These are phyloP conservation scores for Phytophthora brassicae DNA, from an alignment of 352 stramenopile species.

Conservation along the genomic window DNA sequence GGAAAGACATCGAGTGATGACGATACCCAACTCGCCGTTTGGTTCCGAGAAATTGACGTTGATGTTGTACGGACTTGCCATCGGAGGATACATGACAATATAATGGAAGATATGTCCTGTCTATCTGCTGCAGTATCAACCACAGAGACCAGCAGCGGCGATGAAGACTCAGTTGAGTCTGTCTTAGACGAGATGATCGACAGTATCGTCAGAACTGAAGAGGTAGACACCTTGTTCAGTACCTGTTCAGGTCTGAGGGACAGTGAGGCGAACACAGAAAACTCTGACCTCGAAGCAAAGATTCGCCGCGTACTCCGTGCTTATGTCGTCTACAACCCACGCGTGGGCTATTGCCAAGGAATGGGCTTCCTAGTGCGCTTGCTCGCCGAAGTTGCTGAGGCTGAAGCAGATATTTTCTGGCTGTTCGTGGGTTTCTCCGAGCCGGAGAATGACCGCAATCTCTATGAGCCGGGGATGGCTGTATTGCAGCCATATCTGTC, in stretches of 20 bases:
- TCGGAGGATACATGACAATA: conserved; percentile 49
- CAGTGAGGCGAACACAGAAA: conserved; percentile 1
- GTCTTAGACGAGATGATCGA: conserved; percentile 29
- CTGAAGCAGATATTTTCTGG: conserved; percentile 83
- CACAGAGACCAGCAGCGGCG: conserved; percentile 6
- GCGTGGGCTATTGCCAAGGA: conserved; percentile 86
- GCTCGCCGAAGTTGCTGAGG: conserved; percentile 61
- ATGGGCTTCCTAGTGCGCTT: conserved; percentile 85
- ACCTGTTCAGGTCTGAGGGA: neutral
- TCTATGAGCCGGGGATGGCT: conserved; percentile 77
- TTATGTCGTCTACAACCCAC: conserved; percentile 81
- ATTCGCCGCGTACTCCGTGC: conserved; percentile 78
- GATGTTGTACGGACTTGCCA: conserved; percentile 77
- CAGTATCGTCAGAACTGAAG: conserved; percentile 11
- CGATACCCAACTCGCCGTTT: conserved; percentile 53
- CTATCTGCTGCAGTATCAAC: neutral
- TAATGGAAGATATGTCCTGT: conserved; percentile 19
- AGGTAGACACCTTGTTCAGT: neutral
- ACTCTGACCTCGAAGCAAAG: conserved; percentile 49
- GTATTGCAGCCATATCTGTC: conserved; percentile 66
- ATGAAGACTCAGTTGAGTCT: conserved; percentile 17
- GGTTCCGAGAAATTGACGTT: conserved; percentile 83
- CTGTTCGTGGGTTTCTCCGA: conserved; percentile 79
- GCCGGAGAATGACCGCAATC: conserved; percentile 66
- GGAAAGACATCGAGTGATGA: conserved; percentile 36